Base-by-base conservation (phyloP, 2,329 filamentous ascomycete species). In the Alternaria arborescens region DNA sequence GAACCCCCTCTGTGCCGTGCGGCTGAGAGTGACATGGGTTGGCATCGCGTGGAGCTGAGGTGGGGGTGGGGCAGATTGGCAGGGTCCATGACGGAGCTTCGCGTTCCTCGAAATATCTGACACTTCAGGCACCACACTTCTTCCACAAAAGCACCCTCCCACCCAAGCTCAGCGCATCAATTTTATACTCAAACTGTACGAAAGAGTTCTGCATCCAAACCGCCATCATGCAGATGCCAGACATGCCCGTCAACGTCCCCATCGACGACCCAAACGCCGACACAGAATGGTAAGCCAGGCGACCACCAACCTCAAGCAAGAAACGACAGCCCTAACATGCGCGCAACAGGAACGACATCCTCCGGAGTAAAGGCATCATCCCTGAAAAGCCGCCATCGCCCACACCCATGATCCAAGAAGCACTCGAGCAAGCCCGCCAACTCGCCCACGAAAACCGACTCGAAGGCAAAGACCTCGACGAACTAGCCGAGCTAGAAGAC, bases 381-480 rank as follows among this genome's bases (percentile, higher is more conserved):
- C 95, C 95, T n/a, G 94, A 98, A 78, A 98, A 97, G 78, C 93
- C 94, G 0, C 93, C 94, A 3, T 97, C 94, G 46, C 95, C 95
- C 2, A 97, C 95, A 2, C 93, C 94, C 7, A 90, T 97, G 82
- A 97, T 99, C 72, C 91, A 99, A 81, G 94, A 98, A 83, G 95
- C 95, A 4, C 87, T 99, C 47, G 80, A 90, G 20, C 92, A 97
- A 82, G 95, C 92, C 12, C 88, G 91, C 60, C 85, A 89, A 70
- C 84, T 96, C 64, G 94, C 94, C 28, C 89, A 98, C 73, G 94
- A 97, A 77, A 97, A 97, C 77, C 85, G 95, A 54, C 83, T 99
- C 1, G 94, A 98, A 78, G 92, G 94, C 68, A 98, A 97, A 77
- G 93, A 97, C 71, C 83, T 99, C 0, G 94, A 97, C 73, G 95